A percentile compares a stretch with the other conserved stretches of the same genome.
Evolutionary conservation across 179 eudicot genomes (phyloP).

Genomic region (Amaranthus tricolor): DNA sequence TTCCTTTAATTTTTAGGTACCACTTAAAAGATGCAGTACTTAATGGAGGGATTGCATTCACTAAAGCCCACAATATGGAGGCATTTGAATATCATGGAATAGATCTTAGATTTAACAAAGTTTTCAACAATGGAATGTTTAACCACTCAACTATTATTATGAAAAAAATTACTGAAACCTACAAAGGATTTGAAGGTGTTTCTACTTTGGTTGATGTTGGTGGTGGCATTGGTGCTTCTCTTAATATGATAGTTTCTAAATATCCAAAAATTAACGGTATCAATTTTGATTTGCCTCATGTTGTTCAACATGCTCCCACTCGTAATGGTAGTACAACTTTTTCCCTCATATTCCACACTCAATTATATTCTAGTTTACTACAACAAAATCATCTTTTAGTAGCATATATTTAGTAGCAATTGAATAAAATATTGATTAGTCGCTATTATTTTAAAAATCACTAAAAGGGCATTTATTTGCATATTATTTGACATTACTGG

Average conservation of each 20-base stretch:
- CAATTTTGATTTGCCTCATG: slow-evolving; percentile 48
- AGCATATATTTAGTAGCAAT: no score
- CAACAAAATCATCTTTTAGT: no score
- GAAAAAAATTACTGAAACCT: slow-evolving; percentile 34
- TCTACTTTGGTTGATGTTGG: slow-evolving; percentile 41
- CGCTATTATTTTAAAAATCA: no score
- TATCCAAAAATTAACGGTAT: slow-evolving; percentile 38
- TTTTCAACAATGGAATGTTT: slow-evolving; percentile 45
- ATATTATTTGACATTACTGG: no score
- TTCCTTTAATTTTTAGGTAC: slow-evolving; percentile 24
- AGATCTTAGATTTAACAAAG: slow-evolving; percentile 39
- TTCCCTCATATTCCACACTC: no score
- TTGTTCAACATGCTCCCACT: slow-evolving; percentile 35
- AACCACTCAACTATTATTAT: slow-evolving; percentile 40
- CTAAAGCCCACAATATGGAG: slow-evolving; percentile 37
- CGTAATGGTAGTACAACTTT: slow-evolving; percentile 24
- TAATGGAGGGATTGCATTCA: slow-evolving; percentile 43
- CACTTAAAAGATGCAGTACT: slow-evolving; percentile 45
- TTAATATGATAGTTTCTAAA: slow-evolving; percentile 41
- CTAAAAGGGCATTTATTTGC: no score
- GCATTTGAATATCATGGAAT: slow-evolving; percentile 40
- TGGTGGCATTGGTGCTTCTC: slow-evolving; percentile 39
- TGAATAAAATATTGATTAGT: no score
- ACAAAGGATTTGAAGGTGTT: slow-evolving; percentile 37
- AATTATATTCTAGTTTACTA: no score